Evolutionary conservation across 495 filamentous ascomycete genomes (phyloP), one percentile per base, ranked within the genome.

Genomic region (Daldinia decipiens): DNA sequence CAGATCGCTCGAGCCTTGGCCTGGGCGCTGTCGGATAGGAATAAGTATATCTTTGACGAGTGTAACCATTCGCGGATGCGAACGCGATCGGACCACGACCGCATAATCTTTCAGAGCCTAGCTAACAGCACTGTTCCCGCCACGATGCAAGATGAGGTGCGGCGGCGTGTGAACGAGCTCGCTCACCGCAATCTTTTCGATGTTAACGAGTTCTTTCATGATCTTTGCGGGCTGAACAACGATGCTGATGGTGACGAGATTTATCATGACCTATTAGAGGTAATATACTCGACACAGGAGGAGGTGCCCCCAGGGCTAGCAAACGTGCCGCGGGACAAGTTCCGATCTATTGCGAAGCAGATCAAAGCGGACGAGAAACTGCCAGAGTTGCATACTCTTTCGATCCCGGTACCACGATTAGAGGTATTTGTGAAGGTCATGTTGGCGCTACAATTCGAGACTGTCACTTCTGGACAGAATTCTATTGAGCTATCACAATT

Each of bases 201-300:
- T 5, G 52, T 67, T 1, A 26, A 29, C 4, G 62, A 63, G 19
- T 19, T 32, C 4, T 17, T 15, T 19, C 38, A 24, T 32, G 70
- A 73, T 24, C 29, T 59, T 39, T 72, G 68, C 57, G 15, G 7
- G 7, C 19, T 50, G 34, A 78, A 78, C 53, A 64, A 71, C 47
- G 74, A 76, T 39, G 72, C 67, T 27, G 72, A 76, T 39, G 76
- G 74, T 40, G 76, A 78, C 32, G 74, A 78, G 53, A 76, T 78
- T 12, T 78, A 73, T 52, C 69, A 76, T 54, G 76, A 78, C 58
- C 59, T 76, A 26, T 53, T 78, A 11, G 72, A 78, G 50, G 70
- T 76, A 17, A 52, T 78, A 17, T 78, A 73, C 55, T 53, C 68
- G 5, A 74, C 69, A 11, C 76, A 78, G 32, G 55, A 67, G 31